A percentile compares a stretch with the other conserved stretches of the same genome.
Conservation (phyloP, 2,329 filamentous ascomycete genomes). For the Paecilomyces sp. region DNA sequence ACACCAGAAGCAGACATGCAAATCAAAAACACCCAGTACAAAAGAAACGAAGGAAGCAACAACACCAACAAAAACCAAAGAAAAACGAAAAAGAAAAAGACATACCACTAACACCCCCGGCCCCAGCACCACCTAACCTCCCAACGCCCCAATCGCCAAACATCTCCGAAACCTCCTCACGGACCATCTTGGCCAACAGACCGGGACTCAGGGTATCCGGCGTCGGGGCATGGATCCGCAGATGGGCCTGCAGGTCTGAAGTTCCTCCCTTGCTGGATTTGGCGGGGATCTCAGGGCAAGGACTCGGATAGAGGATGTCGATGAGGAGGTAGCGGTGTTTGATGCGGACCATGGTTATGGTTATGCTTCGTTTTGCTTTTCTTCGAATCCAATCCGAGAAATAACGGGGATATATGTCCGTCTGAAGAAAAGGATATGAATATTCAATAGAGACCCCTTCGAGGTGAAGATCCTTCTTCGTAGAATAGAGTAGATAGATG, state of each 20-base stretch:
- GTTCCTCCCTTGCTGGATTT: conserved; percentile 17
- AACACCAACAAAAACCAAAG: not conserved
- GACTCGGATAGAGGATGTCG: conserved; percentile 77
- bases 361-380: not conserved
- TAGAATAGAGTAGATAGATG: no score
- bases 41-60: not conserved
- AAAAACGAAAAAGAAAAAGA: conserved; percentile 3
- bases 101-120: conserved; percentile 61
- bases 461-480: no score
- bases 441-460: no score
- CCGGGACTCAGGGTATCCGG: conserved; percentile 62
- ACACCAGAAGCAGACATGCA: not conserved
- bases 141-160: conserved; percentile 82
- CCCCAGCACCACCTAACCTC: conserved; percentile 54
- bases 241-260: conserved; percentile 47
- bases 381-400: not conserved
- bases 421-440: no score
- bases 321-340: conserved; percentile 96
- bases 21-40: not conserved
- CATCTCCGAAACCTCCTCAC: conserved; percentile 60
- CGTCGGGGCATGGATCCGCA: conserved; percentile 74
- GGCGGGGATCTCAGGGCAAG: conserved; percentile 30
- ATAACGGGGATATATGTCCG: no score
- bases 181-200: conserved; percentile 61
- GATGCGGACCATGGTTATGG: conserved; percentile 71